Conservation (phyloP, 2,329 filamentous ascomycete species). For the Neophaeococcomyces mojaviensis region DNA sequence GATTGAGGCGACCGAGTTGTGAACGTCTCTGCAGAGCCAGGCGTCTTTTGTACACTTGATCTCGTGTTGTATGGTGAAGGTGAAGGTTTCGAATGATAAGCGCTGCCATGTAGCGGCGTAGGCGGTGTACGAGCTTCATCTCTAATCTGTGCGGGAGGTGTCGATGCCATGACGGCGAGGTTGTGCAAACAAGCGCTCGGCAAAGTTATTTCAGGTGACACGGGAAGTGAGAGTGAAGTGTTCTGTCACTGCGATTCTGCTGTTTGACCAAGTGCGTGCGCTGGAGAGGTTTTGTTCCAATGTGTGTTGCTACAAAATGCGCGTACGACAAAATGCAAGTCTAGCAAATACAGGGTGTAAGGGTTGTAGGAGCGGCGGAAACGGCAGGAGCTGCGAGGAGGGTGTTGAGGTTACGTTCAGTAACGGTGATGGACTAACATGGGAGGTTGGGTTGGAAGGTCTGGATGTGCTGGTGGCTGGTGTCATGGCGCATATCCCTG, state of each 20-base stretch:
- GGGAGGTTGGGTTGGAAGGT: conserved; percentile 2
- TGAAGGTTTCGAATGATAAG: conserved; percentile 27
- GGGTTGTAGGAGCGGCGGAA: conserved; percentile 1
- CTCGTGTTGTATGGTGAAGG: conserved; percentile 23
- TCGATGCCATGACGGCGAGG: conserved; percentile 34
- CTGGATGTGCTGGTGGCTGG: background rate
- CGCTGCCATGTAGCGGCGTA: conserved; percentile 38
- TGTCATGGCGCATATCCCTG: background rate
- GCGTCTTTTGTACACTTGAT: conserved; percentile 20
- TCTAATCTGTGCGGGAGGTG: conserved; percentile 33
- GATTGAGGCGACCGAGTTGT: conserved; percentile 13
- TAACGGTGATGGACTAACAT: background rate
- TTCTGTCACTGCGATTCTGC: background rate
- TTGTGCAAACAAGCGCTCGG: conserved; percentile 5
- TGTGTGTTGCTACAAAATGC: conserved; percentile 1
- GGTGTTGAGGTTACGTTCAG: background rate
- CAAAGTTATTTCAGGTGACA: conserved; percentile 4
- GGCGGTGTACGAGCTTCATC: conserved; percentile 29
- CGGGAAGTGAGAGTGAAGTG: background rate
- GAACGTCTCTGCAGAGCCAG: conserved; percentile 4
- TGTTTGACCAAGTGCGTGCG: background rate
- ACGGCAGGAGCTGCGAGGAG: background rate
- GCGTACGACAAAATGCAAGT: conserved; percentile 1
- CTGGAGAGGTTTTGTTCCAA: background rate
- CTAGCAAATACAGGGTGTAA: conserved; percentile 6